Evolutionary conservation across 2,329 filamentous ascomycete genomes (phyloP).

Genomic region (Knufia fluminis): DNA sequence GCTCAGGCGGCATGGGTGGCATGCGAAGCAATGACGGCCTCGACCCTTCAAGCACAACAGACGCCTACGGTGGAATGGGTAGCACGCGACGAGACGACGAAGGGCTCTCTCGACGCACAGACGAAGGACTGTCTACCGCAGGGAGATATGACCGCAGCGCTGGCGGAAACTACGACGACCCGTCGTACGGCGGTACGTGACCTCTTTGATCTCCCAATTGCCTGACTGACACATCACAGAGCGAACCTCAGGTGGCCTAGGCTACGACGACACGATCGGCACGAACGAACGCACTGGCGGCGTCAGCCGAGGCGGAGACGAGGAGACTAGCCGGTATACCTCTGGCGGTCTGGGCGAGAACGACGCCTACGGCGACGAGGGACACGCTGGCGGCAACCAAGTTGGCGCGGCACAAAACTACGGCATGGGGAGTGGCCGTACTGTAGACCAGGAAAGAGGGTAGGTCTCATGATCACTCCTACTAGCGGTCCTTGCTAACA

Average conservation of each 20-base stretch:
- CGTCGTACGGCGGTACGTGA: background rate
- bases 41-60: constrained; percentile 1
- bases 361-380: constrained; percentile 18
- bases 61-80: background rate
- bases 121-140: too few species aligned
- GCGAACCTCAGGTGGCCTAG: constrained; percentile 16
- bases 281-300: constrained; percentile 13
- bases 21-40: constrained; percentile 6
- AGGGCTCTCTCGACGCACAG: too few species aligned
- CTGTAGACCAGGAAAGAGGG: constrained; percentile 11
- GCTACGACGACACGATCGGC: constrained; percentile 16
- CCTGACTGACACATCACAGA: background rate
- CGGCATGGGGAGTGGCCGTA: constrained; percentile 16
- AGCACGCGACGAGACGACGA: too few species aligned
- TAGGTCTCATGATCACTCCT: background rate
- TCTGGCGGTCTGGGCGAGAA: constrained; percentile 13
- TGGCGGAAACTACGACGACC: background rate
- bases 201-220: background rate
- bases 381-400: constrained; percentile 7
- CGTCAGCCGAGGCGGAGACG: constrained; percentile 8
- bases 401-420: constrained; percentile 2
- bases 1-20: background rate
- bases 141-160: too few species aligned
- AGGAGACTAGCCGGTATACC: constrained; percentile 7
- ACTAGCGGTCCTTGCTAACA: too few species aligned